Evolutionary conservation across 768 basidiomycete species (phyloP), one percentile per base, ranked within the genome.

Genomic region (Tylopilus intermedius): DNA sequence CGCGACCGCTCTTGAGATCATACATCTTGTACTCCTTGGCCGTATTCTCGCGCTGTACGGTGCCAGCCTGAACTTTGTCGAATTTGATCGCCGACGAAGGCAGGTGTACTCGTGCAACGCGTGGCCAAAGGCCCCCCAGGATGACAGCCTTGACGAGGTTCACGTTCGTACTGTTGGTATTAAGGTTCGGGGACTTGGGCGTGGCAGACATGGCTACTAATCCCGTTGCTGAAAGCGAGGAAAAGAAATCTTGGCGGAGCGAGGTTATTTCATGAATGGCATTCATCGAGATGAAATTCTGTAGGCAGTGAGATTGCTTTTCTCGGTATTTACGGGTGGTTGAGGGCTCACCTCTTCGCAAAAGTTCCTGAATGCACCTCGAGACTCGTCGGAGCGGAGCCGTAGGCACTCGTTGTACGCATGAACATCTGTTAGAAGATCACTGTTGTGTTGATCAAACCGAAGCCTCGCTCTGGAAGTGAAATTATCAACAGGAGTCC

Each of bases 71-170:
- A 1, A 93, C 79, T 61, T 86, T 82, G 71, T 94, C 90, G 63
- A 90, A 97, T 66, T 88, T 88, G 64, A 87, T 81, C 8, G 80
- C 83, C 14, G 81, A 81, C 51, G 75, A 72, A 1, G 90, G 93
- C 21, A 94, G 76, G 55, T 81, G 77, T 22, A 94, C 82, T 47
- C 82, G 80, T 0, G 85, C 90, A 45, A 94, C 79, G 27, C 86
- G 82, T 2, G 91, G 92, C 81, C 90, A 94, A 21, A 95, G 76
- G 2, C 91, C 93, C 8, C 90, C 92, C 11, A 92, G 79, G 32
- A 96, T 76, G 55, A 94, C 79, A 6, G 83, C 81, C 67, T 95
- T 95, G 61, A 96, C 69, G 24, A 97, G 78, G 63, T 87, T 90
- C 35, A 77, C 74, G 59, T 90, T 83, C 1, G 71, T 61, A 53